Percentiles rank a stretch among this genome's conserved stretches.
phyloP scores from a whole-genome alignment of 2,329 filamentous ascomycete genomes.

The Aspergillus neotritici region DNA sequence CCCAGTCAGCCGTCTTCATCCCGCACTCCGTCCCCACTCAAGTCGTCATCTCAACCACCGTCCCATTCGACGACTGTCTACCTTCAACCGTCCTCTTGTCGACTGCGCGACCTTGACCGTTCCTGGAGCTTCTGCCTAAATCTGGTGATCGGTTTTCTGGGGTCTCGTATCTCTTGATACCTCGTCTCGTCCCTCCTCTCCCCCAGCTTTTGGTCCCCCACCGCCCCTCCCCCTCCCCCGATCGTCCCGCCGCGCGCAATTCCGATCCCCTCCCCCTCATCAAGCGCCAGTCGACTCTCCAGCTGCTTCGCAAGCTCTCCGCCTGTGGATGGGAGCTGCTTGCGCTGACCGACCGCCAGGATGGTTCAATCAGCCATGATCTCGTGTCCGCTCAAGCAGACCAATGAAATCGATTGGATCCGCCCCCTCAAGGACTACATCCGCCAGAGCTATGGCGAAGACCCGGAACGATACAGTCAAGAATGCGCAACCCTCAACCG shows the following conservation, averaged over 20 bases:
- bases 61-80: no score
- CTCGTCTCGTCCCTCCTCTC: background rate
- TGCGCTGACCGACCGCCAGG: conserved; percentile 32
- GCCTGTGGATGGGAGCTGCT: conserved; percentile 30
- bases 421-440: conserved; percentile 89
- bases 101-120: no score
- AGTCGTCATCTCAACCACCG: no score
- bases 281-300: conserved; percentile 3
- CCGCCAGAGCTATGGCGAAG: conserved; percentile 86
- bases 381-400: conserved; percentile 83
- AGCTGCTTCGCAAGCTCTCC: background rate
- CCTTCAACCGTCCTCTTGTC: no score
- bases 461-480: conserved; percentile 90
- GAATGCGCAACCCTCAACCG: conserved; percentile 93
- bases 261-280: background rate
- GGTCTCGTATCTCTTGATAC: no score
- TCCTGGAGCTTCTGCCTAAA: no score
- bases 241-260: background rate
- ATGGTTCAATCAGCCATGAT: conserved; percentile 93
- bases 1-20: no score
- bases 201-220: background rate
- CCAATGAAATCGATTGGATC: conserved; percentile 98
- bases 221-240: background rate
- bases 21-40: no score
- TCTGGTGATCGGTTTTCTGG: no score